Evolutionary conservation across 352 stramenopile species (phyloP).

Genomic region (Phytophthora megakarya): DNA sequence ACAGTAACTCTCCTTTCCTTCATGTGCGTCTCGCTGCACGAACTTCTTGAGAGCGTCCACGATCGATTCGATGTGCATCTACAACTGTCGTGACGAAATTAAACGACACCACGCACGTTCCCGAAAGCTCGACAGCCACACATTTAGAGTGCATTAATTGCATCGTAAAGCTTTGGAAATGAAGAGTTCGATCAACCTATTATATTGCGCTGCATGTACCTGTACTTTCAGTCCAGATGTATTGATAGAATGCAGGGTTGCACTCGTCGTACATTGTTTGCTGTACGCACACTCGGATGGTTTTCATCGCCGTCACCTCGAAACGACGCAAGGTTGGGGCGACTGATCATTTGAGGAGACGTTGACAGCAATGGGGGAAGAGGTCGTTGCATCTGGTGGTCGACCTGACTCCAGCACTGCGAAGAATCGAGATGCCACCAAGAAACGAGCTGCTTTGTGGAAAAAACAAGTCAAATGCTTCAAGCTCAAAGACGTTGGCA

Average conservation of each 20-base stretch:
- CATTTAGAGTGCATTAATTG: neutral
- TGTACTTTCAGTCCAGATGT: too few species aligned
- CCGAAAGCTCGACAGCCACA: neutral
- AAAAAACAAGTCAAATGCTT: constrained; percentile 70
- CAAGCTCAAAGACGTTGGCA: constrained; percentile 68
- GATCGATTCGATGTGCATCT: constrained; percentile 1
- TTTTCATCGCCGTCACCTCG: constrained; percentile 7
- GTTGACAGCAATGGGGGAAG: constrained; percentile 28
- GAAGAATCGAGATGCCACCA: constrained; percentile 30
- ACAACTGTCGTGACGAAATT: neutral
- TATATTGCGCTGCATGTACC: neutral
- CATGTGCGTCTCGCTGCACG: constrained; percentile 13
- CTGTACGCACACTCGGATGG: neutral
- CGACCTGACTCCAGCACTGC: constrained; percentile 24
- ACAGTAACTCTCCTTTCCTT: neutral
- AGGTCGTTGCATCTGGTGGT: neutral
- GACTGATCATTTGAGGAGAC: constrained; percentile 17
- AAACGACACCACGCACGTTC: neutral
- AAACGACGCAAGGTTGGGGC: constrained; percentile 21
- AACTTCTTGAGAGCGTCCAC: neutral
- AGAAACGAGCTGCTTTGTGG: constrained; percentile 44
- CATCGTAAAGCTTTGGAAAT: too few species aligned
- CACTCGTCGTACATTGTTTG: neutral
- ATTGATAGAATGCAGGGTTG: neutral
- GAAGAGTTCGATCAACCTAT: neutral